phyloP scores from a whole-genome alignment of 2,329 filamentous ascomycete species.

The Botrytis fragariae region DNA sequence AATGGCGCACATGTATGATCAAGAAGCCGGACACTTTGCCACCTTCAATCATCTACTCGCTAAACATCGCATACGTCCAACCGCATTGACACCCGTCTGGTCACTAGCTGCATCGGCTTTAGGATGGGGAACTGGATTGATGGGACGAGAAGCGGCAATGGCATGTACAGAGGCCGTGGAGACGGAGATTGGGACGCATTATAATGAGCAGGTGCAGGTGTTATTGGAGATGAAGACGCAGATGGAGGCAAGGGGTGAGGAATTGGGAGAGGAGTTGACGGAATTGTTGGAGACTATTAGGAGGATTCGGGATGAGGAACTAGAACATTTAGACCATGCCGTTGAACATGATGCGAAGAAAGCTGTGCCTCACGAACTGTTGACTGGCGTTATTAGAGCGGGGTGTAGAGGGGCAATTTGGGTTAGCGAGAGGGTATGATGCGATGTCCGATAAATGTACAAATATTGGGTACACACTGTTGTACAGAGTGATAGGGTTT shows the following conservation, averaged over 20 bases:
- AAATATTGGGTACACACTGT: conserved; percentile 8
- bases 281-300: conserved; percentile 71
- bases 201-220: conserved; percentile 84
- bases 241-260: conserved; percentile 75
- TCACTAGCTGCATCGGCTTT: conserved; percentile 73
- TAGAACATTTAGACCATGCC: conserved; percentile 95
- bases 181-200: conserved; percentile 95
- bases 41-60: conserved; percentile 83
- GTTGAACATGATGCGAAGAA: conserved; percentile 90
- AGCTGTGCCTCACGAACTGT: conserved; percentile 82
- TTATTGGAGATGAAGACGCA: conserved; percentile 77
- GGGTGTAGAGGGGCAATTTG: conserved; percentile 92
- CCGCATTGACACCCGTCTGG: conserved; percentile 91
- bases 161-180: conserved; percentile 98
- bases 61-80: conserved; percentile 86
- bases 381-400: conserved; percentile 83
- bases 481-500: not conserved
- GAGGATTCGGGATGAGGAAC: conserved; percentile 87
- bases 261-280: conserved; percentile 73
- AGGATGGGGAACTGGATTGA: conserved; percentile 83
- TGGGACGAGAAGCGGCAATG: conserved; percentile 95
- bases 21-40: conserved; percentile 82
- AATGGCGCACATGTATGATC: conserved; percentile 98
- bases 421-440: conserved; percentile 72
- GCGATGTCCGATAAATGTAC: conserved; percentile 7